Base-by-base conservation (phyloP, 441 rosid species). In the Adansonia madagascariensis region DNA sequence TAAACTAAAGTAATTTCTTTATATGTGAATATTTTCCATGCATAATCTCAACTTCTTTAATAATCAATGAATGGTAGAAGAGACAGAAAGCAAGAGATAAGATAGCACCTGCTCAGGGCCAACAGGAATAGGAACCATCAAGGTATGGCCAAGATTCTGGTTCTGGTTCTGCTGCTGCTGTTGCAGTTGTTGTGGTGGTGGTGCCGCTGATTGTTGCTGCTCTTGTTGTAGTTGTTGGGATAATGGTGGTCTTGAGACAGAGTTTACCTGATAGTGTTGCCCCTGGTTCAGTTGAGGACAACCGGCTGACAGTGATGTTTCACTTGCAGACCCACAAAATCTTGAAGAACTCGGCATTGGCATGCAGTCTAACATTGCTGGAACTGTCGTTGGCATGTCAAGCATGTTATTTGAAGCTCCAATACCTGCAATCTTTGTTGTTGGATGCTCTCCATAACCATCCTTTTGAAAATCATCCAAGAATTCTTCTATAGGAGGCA, bases 401-500 rank as follows among this genome's bases (percentile, higher is more conserved):
- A 82, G 79, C 80, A 83, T 17, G 22, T 80, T 55, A 53, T 53
- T 71, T 17, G 62, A 35, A 71, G 20, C 74, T 65, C 80, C 81
- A 24, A 43, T 17, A 22, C 75, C 75, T 4, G 82, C 71, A 59
- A 61, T 61, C 75, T 64, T 78, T 74, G 77, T 76, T 31, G 82
- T 75, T 5, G 84, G 79, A 49, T 78, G 79, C 22, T 52, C 79
- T 14, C 76, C 80, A 31, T 74, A 77, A 10, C 81, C 86, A 17
- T 83, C 86, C 68, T 77, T 84, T 10, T 78, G 84, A 47, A 75
- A 87, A 72, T 89, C 88, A 72, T 86, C 90, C 81, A 83, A 79
- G 75, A 88, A 84, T 27, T 89, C 90, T 61, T 85, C 94, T 3
- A 90, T 78, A 3, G 85, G 76, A 0, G 89, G 85, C 82, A 82